Base-by-base conservation (phyloP, 768 basidiomycete species). In the Hygrocybe coccinea region DNA sequence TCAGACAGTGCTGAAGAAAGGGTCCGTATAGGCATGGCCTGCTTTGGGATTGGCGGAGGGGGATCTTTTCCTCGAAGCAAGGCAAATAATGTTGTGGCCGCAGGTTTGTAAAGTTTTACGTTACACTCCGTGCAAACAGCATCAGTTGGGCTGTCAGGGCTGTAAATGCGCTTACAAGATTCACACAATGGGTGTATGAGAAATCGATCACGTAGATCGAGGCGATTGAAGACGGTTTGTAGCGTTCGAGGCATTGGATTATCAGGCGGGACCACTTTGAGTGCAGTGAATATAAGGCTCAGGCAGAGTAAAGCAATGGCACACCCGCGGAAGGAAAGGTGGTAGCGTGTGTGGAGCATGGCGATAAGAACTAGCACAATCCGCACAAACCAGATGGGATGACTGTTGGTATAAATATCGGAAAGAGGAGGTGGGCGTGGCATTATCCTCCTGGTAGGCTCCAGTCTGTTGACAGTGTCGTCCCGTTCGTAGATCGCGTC, bases 311-410 rank as follows among this genome's bases (percentile, higher is more conserved):
- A 50, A 15, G 62, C 35, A 21, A 62, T 24, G 11, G 41, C 56
- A 35, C 61, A 62, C 11, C 59, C 64, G 19, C 59, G 59, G 38
- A 65, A 65, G 7, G 64, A 58, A 29, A 65, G 50, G 38, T 57
- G 64, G 41, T 64, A 62, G n/a, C 48, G 55, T 14, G 59, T 59
- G 45, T 65, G 64, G 9, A 65, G 61, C 19, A 60, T 54, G 14
- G 54, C 59, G 25, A 64, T 54, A 17, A 65, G 54, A 15, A 59
- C 10, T 9, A 64, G 17, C 12, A 59, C 52, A 21, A 56, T 49
- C 8, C 54, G 46, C 3, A 59, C 51, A 47, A 50, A 62, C 64
- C 64, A 64, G 10, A 5, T 35, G 4, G 24, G 9, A 55, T 63
- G 61, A 14, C 43, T 14, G n/a, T 21, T 19, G 19, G 48, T 10